Evolutionary conservation across 2,329 filamentous ascomycete genomes (phyloP).

Genomic region (Aplosporella prunicola): DNA sequence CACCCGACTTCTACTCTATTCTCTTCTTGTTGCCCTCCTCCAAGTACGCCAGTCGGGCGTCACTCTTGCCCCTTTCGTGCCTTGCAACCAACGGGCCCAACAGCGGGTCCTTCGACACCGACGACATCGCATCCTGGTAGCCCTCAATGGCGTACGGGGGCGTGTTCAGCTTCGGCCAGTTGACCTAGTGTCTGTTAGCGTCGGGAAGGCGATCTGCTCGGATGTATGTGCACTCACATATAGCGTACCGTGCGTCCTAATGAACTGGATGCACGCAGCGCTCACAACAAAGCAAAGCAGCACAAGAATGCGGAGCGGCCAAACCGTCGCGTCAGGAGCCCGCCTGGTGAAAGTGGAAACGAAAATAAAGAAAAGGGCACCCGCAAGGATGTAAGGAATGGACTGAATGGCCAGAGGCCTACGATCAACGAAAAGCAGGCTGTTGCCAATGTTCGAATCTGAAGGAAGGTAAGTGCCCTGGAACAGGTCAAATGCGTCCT

Average conservation of each 20-base stretch:
- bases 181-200: slow-evolving; percentile 53
- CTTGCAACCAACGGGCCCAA: slow-evolving; percentile 61
- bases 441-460: slow-evolving; percentile 58
- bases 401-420: slow-evolving; percentile 81
- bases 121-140: slow-evolving; percentile 75
- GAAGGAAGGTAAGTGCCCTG: slow-evolving; percentile 75
- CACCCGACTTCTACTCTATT: slow-evolving; percentile 58
- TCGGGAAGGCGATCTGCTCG: neutral
- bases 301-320: slow-evolving; percentile 74
- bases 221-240: slow-evolving; percentile 58
- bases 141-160: slow-evolving; percentile 78
- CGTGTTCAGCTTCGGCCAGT: slow-evolving; percentile 95
- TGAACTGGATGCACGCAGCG: slow-evolving; percentile 65
- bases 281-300: slow-evolving; percentile 66
- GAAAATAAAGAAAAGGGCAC: slow-evolving; percentile 74
- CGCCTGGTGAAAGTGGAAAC: slow-evolving; percentile 64
- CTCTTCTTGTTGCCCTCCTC: slow-evolving; percentile 94
- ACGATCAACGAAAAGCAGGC: slow-evolving; percentile 71
- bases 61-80: slow-evolving; percentile 78
- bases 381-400: slow-evolving; percentile 83
- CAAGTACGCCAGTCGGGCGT: slow-evolving; percentile 69
- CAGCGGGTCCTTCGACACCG: slow-evolving; percentile 72
- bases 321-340: slow-evolving; percentile 62
- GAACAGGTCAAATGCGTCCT: slow-evolving; percentile 94
- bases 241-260: slow-evolving; percentile 77